Conservation (phyloP, 495 filamentous ascomycete genomes). For the Tuber magnatum region DNA sequence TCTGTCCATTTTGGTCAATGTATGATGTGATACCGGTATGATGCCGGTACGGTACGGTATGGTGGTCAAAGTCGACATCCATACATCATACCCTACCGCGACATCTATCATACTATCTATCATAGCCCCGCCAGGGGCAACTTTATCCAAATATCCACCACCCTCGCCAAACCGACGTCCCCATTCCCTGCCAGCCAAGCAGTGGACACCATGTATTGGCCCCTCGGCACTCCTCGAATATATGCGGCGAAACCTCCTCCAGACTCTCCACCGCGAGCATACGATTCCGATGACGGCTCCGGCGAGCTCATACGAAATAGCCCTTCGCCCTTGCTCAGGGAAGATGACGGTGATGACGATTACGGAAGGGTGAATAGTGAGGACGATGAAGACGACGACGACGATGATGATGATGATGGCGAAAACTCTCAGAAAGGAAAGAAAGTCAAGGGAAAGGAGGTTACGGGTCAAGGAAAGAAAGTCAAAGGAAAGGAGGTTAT, state of each 20-base stretch:
- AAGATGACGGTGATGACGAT: constrained; percentile 52
- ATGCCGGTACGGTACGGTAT: too few species aligned
- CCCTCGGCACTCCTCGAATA: constrained; percentile 79
- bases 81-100: not conserved
- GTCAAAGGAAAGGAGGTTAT: constrained; percentile 30
- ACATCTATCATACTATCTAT: too few species aligned
- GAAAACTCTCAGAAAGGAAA: constrained; percentile 22
- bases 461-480: constrained; percentile 31
- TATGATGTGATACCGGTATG: not conserved
- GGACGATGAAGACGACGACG: constrained; percentile 9
- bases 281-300: constrained; percentile 45
- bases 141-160: not conserved
- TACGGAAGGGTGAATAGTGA: constrained; percentile 46
- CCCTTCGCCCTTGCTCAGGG: constrained; percentile 42
- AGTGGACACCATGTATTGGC: constrained; percentile 77
- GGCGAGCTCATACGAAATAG: constrained; percentile 41
- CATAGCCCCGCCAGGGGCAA: not conserved
- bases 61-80: not conserved
- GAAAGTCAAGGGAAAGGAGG: constrained; percentile 36
- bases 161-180: not conserved
- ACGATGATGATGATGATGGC: constrained; percentile 11
- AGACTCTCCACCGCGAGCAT: constrained; percentile 41
- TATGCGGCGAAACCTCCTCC: constrained; percentile 65
- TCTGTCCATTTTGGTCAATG: not conserved
- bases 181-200: not conserved